Evolutionary conservation across 768 basidiomycete species (phyloP), one percentile per base, ranked within the genome.

Genomic region (Calvatia gigantea): DNA sequence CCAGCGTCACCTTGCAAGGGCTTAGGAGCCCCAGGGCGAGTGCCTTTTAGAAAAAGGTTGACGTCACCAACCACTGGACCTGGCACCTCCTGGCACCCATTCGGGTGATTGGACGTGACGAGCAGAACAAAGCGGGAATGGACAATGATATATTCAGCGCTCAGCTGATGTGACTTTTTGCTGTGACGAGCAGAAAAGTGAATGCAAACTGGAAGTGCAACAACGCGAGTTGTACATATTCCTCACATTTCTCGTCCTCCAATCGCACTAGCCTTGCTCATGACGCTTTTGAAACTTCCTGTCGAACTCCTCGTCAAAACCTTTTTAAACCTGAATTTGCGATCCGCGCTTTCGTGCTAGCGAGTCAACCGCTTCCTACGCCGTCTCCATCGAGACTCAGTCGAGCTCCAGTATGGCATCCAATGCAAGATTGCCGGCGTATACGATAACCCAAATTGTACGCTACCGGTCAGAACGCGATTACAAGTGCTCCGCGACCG

Each of bases 21-120:
- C 48, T 56, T 8, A 43, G 31, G 51, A 46, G 17, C 8, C 46
- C 28, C 28, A 31, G 67, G 64, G 19, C 69, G 68, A 15, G 66
- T 60, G 43, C 85, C 84, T 43, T 87, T 87, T 39, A 96, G 70
- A 68, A 97, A 97, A 25, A 97, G 70, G 68, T 97, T 97, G 32
- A 94, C 93, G 66, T 98, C 95, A 29, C 95, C 95, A 17, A 95
- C 73, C 93, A 96, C 94, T 8, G 77, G 80, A n/a, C n/a, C n/a
- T n/a, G n/a, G n/a, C n/a, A n/a, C n/a, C n/a, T n/a, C n/a, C n/a
- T n/a, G n/a, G n/a, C n/a, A n/a, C n/a, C n/a, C n/a, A n/a, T n/a
- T n/a, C n/a, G n/a, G n/a, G n/a, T n/a, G n/a, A n/a, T n/a, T n/a
- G n/a, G n/a, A n/a, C n/a, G n/a, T n/a, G n/a, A n/a, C n/a, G n/a